Evolutionary conservation across 78 protist species (phyloP), one percentile per base, ranked within the genome.

Genomic region (Isochrysis galbana): DNA sequence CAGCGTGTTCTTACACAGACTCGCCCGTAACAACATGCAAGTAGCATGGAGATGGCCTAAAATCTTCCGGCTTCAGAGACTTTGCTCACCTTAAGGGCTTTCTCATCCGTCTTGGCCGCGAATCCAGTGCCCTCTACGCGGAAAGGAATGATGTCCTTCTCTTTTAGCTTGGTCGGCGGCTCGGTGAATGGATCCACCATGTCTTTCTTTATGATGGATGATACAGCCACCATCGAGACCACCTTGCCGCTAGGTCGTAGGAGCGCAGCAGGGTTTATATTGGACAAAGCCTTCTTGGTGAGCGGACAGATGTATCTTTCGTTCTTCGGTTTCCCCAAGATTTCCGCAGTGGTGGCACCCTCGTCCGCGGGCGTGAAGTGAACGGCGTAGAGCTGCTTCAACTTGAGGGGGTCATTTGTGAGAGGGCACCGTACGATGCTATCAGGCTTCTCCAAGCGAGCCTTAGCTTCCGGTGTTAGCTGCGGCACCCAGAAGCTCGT

Each of bases 151-250:
- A 80, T 23, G 55, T 80, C 88, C 54, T 80, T 42, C 39, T 80
- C 88, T 4, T 29, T 41, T 10, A 80, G 88, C 38, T 23, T 21
- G 7, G 88, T 44, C 41, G 88, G 88, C 88, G 88, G 88, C 14
- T 42, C 55, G 29, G 47, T 44, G 88, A 80, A 80, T 21, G 88
- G 88, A 38, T 80, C 88, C 29, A 80, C 25, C 88, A 80, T 80
- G 54, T 80, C 88, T 41, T 77, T 77, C 55, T 80, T 80, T 46
- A 80, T 80, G 38, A 44, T 29, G 19, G 14, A 3, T 5, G 39
- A 21, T 22, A 80, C 55, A 54, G 29, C 3, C 38, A 10, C 36
- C 14, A 22, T 0, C 36, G 88, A 41, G 47, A 80, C 54, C 29
- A 80, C 88, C 17, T 0, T 21, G 41, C 88, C 88, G 41, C 88